phyloP scores from a whole-genome alignment of 257 asterid species.

The Mitragyna speciosa region DNA sequence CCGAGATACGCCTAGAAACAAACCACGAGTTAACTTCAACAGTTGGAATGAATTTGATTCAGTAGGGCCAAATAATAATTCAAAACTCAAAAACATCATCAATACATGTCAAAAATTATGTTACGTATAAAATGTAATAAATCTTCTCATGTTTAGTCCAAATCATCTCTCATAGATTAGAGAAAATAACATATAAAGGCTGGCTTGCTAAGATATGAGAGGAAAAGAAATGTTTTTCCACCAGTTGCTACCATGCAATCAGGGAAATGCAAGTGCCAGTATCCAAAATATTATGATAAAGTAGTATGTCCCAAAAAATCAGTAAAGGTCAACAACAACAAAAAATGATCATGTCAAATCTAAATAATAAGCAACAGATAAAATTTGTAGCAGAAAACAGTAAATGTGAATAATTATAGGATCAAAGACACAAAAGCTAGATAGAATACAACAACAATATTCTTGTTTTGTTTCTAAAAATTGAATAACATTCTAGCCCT shows the following conservation, averaged over 20 bases:
- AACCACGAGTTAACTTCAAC: background rate
- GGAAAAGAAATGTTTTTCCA: background rate
- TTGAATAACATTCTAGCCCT: no score
- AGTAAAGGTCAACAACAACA: no score
- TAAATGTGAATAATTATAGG: no score
- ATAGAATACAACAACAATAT: no score
- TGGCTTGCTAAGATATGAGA: background rate
- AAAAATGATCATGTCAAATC: no score
- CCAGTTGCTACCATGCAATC: background rate
- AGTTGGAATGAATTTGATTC: background rate
- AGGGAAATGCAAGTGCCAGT: background rate
- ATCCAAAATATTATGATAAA: background rate
- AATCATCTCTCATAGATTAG: background rate
- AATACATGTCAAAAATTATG: background rate
- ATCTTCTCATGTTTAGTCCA: background rate
- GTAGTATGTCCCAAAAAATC: no score
- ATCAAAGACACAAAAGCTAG: no score
- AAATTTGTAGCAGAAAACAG: no score
- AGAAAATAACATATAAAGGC: background rate
- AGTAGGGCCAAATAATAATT: background rate
- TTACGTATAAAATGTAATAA: background rate
- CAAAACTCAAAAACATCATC: background rate
- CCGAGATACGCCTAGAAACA: constrained; percentile 91
- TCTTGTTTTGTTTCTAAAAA: no score
- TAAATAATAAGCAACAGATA: no score